Base-by-base conservation (phyloP, 2,329 filamentous ascomycete genomes). In the Ramularia collo-cygni region DNA sequence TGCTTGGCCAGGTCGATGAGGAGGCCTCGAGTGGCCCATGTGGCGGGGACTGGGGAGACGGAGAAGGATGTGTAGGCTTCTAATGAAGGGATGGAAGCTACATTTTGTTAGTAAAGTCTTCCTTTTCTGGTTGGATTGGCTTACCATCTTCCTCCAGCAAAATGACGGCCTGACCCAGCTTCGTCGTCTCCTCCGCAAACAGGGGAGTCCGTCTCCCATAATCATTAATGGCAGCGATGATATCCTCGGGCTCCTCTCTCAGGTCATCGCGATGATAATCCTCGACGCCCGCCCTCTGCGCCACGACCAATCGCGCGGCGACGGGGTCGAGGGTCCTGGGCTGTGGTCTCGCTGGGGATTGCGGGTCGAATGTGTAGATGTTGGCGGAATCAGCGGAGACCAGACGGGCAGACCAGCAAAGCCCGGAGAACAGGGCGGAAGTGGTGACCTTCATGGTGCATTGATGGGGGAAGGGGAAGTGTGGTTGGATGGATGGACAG, bases 251-350 rank as follows among this genome's bases (percentile, higher is more conserved):
- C 18, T 59, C 49, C n/a, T n/a, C n/a, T n/a, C n/a, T n/a, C 43
- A 64, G 49, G 42, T 64, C 59, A 34, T 70, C 55, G 16, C 59
- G 55, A 48, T 74, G 70, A 57, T 65, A 74, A 38, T 65, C 62
- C 38, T 70, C 68, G 24, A 74, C 59, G 13, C 70, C 70, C 17
- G 72, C 63, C 51, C 70, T 60, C 55, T 72, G 67, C 35, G 71
- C 71, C 43, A 75, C 53, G 35, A 74, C 64, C 42, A 74, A 56
- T 54, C 71, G 63, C 49, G 71, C 69, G 28, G 66, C 65, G 39
- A 66, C 61, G 12, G 69, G 64, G 4, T 54, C 56, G 44, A 65
- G 56, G 35, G 37, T 62, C 52, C 51, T 56, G 50, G 34, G 59
- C 51, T 59, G 21, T 60, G 58, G 28, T 42, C 24, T 36, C 38